Conservation (phyloP, 1,284 basidiomycete species). For the Moniliella sp. region DNA sequence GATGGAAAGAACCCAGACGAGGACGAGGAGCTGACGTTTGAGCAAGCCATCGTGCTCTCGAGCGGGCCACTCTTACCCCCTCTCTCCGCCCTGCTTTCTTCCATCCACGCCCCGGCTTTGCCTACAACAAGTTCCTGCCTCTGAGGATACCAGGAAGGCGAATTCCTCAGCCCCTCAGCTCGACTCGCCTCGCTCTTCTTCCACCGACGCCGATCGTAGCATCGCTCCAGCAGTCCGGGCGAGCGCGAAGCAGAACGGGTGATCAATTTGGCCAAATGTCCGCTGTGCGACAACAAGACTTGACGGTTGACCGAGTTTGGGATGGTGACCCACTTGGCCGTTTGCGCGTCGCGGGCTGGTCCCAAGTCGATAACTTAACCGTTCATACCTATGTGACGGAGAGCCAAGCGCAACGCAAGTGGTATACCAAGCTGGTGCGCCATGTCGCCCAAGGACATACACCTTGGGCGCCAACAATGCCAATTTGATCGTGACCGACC, state of each 20-base stretch:
- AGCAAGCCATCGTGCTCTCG: conserved; percentile 56
- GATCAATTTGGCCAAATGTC: conserved; percentile 82
- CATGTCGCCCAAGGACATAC: conserved; percentile 60
- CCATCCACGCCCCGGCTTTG: too few species aligned
- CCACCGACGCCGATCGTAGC: too few species aligned
- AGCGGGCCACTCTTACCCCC: too few species aligned
- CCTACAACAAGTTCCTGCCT: too few species aligned
- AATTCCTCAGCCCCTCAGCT: background rate
- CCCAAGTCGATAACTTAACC: conserved; percentile 45
- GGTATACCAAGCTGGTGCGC: conserved; percentile 66
- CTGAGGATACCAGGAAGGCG: too few species aligned
- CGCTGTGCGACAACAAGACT: conserved; percentile 76
- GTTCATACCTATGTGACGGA: conserved; percentile 90
- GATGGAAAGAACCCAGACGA: conserved; percentile 45
- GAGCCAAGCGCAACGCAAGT: conserved; percentile 84
- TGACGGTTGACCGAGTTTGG: conserved; percentile 66
- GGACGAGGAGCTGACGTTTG: conserved; percentile 51
- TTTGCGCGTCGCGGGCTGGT: conserved; percentile 82
- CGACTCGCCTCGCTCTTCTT: background rate
- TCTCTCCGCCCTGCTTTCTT: too few species aligned
- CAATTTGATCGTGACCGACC: conserved; percentile 50
- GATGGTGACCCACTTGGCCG: conserved; percentile 64
- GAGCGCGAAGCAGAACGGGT: conserved; percentile 51
- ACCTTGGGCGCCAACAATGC: conserved; percentile 71
- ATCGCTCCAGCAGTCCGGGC: too few species aligned